Base-by-base conservation (phyloP, 2,329 filamentous ascomycete genomes). In the Colletotrichum tropicale region DNA sequence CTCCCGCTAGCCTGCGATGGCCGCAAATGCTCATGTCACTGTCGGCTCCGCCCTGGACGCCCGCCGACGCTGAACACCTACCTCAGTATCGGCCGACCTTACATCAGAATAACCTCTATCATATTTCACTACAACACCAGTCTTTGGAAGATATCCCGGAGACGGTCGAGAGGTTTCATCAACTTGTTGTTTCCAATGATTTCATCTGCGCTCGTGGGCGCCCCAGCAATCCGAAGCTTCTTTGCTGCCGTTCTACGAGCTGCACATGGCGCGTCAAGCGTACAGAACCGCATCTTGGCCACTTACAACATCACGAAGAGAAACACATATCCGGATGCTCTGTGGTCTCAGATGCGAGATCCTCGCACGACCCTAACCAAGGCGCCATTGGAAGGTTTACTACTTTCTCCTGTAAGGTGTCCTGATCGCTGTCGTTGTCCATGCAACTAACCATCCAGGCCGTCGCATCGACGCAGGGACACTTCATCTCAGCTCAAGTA, bases 301-400 rank as follows among this genome's bases (percentile, higher is more conserved):
- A 70, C 38, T 52, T 52, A 61, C 55, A 62, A 52, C 26, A 62
- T 52, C 56, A 43, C 18, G 21, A 26, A 62, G 16, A 61, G 38
- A 70, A 52, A 24, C 56, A 62, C 56, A 34, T 28, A 52, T 62
- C 67, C 43, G 36, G 36, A 62, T 34, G 36, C 43, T 18, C 26
- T 62, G 67, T 38, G 34, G 67, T 70, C 67, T 70, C 67, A 70
- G 26, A 70, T 70, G 67, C 67, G 67, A 62, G 67, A 70, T 70
- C 56, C 67, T 70, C 52, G 67, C 67, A 52, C 67, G n/a, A 70
- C 67, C 8, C 36, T 34, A 70, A 9, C 36, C 18, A 36, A 32
- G 38, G 26, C 32, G 18, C 28, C 56, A 70, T 62, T 70, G 67
- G 67, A 48, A 58, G 18, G 16, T 62, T 62, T 62, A 48, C 67